Conservation (phyloP, 2,329 filamentous ascomycete genomes). For the Colletotrichum caudatum region DNA sequence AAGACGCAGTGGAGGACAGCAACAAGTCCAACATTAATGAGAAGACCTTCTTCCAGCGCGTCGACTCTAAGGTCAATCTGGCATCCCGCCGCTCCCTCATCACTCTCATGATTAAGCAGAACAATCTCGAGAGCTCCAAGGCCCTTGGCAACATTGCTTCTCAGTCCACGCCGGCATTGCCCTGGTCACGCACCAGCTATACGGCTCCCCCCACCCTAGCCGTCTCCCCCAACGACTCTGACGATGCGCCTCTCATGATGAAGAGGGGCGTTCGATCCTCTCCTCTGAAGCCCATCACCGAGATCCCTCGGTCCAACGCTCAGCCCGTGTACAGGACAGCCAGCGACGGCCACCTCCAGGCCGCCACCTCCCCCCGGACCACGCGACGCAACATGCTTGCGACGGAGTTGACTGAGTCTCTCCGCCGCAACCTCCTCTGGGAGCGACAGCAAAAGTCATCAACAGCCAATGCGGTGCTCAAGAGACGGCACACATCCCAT, state of each 20-base stretch:
- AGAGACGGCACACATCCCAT: slow-evolving; percentile 89
- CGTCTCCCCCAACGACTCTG: slow-evolving; percentile 68
- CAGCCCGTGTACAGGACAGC: slow-evolving; percentile 85
- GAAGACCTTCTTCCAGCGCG: slow-evolving; percentile 85
- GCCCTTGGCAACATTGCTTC: slow-evolving; percentile 77
- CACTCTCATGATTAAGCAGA: slow-evolving; percentile 86
- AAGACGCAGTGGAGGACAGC: slow-evolving; percentile 81
- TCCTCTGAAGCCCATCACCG: slow-evolving; percentile 66
- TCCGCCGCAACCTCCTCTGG: slow-evolving; percentile 92
- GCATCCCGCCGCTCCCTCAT: slow-evolving; percentile 89
- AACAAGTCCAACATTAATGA: slow-evolving; percentile 86
- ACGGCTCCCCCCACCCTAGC: slow-evolving; percentile 56
- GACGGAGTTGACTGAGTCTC: slow-evolving; percentile 92
- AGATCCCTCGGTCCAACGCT: slow-evolving; percentile 73
- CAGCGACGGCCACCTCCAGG: slow-evolving; percentile 70
- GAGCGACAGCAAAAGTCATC: slow-evolving; percentile 95
- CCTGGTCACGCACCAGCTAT: slow-evolving; percentile 68
- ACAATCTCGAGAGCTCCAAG: slow-evolving; percentile 70
- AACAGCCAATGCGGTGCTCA: slow-evolving; percentile 87
- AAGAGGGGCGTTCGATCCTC: slow-evolving; percentile 67
- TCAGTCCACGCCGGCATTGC: slow-evolving; percentile 76
- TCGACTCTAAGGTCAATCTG: slow-evolving; percentile 88
- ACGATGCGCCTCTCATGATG: slow-evolving; percentile 73
- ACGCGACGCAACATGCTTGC: slow-evolving; percentile 96
- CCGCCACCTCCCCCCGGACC: slow-evolving; percentile 88